Evolutionary conservation across 2,329 filamentous ascomycete genomes (phyloP).

Genomic region (Aspergillus glaucus): DNA sequence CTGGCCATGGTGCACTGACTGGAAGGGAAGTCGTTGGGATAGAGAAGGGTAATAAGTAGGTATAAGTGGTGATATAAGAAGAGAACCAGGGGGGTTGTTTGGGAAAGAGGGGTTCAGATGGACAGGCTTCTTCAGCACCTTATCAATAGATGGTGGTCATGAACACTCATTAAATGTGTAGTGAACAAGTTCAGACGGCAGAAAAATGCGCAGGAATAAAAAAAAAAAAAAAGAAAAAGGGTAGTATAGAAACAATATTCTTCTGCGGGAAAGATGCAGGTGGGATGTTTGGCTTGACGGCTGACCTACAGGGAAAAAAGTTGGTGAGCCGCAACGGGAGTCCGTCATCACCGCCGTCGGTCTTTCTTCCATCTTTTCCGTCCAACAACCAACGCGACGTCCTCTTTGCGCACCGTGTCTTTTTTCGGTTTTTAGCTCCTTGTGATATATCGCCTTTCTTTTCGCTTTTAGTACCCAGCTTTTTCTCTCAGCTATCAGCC

Average conservation of each 20-base stretch:
- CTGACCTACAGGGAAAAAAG: constrained; percentile 24
- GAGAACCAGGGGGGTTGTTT: neutral
- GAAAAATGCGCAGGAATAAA: neutral
- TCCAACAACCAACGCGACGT: neutral
- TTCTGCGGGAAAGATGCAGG: constrained; percentile 7
- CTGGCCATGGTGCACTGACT: constrained; percentile 54
- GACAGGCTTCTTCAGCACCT: constrained; percentile 16
- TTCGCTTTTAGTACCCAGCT: neutral
- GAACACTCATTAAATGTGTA: constrained; percentile 15
- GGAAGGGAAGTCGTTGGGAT: constrained; percentile 5
- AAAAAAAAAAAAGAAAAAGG: neutral
- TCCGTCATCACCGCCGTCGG: constrained; percentile 7
- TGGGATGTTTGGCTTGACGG: constrained; percentile 20
- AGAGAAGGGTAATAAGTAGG: constrained; percentile 17
- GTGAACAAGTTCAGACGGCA: neutral
- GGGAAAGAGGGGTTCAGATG: constrained; percentile 17
- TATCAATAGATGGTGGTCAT: constrained; percentile 11
- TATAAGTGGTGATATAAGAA: constrained; percentile 7
- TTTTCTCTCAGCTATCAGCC: constrained; percentile 2
- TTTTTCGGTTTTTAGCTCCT: neutral
- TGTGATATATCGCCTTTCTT: neutral
- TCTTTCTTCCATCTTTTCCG: neutral
- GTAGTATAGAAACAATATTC: constrained; percentile 6
- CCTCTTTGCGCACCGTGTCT: neutral
- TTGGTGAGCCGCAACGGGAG: constrained; percentile 21